Conservation (phyloP, 2,329 filamentous ascomycete species). For the Aspergillus sp. region DNA sequence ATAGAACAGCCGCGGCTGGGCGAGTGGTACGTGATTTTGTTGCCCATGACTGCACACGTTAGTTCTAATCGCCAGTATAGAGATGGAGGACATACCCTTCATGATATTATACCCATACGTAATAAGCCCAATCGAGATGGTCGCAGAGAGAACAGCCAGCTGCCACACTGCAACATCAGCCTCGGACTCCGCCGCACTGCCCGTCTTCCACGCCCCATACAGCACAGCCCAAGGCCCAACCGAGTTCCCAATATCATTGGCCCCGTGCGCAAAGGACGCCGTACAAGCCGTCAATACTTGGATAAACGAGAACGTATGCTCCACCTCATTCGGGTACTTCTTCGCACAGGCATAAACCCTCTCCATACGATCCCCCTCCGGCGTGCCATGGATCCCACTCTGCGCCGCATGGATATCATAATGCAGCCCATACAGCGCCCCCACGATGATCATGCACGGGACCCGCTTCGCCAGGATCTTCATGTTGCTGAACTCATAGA, state of each 20-base stretch:
- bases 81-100: slow-evolving; percentile 59
- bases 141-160: slow-evolving; percentile 65
- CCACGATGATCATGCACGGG: slow-evolving; percentile 65
- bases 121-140: slow-evolving; percentile 66
- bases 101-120: slow-evolving; percentile 84
- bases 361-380: slow-evolving; percentile 70
- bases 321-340: slow-evolving; percentile 70
- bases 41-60: slow-evolving; percentile 66
- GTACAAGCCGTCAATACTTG: slow-evolving; percentile 55
- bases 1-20: slow-evolving; percentile 64
- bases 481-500: slow-evolving; percentile 75
- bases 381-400: slow-evolving; percentile 67
- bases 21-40: slow-evolving; percentile 73
- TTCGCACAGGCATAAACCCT: slow-evolving; percentile 63
- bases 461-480: slow-evolving; percentile 63
- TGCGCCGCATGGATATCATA: slow-evolving; percentile 82
- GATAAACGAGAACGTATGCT: slow-evolving; percentile 59
- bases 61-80: slow-evolving; percentile 6
- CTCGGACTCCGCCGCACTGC: slow-evolving; percentile 61
- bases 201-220: slow-evolving; percentile 66
- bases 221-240: slow-evolving; percentile 70
- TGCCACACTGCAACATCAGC: slow-evolving; percentile 72
- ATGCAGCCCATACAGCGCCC: slow-evolving; percentile 69
- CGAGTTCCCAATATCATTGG: slow-evolving; percentile 74
- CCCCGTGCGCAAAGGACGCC: slow-evolving; percentile 62